These are phyloP conservation scores for Metarhizium anisopliae DNA, from an alignment of 2,329 filamentous ascomycete genomes.

Conservation along the genomic window DNA sequence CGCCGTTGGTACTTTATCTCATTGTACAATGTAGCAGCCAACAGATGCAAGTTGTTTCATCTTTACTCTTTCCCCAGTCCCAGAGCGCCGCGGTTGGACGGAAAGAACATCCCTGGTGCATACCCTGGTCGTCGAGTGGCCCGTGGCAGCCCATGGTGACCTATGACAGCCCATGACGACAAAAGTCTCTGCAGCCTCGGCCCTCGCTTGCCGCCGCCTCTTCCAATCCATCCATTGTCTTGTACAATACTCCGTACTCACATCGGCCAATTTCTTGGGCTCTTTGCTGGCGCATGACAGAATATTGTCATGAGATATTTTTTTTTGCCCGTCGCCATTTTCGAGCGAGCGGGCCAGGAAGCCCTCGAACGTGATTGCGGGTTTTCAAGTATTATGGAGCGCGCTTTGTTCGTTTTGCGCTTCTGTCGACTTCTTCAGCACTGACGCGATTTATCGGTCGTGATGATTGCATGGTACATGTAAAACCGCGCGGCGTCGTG, in stretches of 20 bases:
- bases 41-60: neutral
- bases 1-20: neutral
- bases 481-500: neutral
- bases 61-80: neutral
- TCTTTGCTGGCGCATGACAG: too few species aligned
- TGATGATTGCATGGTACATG: neutral
- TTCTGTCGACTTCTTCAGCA: neutral
- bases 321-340: neutral
- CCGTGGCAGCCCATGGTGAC: neutral
- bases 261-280: too few species aligned
- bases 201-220: neutral
- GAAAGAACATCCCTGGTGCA: neutral
- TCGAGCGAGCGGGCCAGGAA: neutral
- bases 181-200: neutral
- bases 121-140: neutral
- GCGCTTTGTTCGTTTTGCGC: neutral
- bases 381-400: too few species aligned
- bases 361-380: too few species aligned
- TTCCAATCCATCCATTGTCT: too few species aligned
- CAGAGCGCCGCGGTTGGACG: neutral
- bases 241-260: too few species aligned
- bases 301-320: neutral
- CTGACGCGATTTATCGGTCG: neutral
- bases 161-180: neutral
- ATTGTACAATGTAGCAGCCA: neutral